Conservation (phyloP, 345 rosid genomes). For the Pistacia atlantica region DNA sequence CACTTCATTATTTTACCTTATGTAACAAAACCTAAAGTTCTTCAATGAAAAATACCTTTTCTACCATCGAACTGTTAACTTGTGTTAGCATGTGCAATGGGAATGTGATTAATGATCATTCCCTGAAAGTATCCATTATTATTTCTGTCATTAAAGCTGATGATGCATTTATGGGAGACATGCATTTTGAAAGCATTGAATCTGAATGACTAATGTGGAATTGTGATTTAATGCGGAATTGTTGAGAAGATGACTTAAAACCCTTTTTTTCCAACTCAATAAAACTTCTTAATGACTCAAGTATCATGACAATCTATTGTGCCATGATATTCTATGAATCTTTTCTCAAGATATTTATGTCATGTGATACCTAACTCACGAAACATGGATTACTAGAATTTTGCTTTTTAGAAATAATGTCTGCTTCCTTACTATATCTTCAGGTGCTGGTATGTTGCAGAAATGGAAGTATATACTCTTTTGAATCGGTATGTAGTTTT, state of each 20-base stretch:
- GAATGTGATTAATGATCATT: too few species aligned
- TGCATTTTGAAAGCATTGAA: conserved; percentile 5
- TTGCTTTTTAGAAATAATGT: not conserved
- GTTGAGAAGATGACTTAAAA: too few species aligned
- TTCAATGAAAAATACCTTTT: not conserved
- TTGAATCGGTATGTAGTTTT: conserved; percentile 53
- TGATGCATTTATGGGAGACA: not conserved
- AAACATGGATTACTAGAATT: not conserved
- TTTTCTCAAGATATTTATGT: not conserved
- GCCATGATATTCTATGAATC: not conserved
- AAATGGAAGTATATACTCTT: conserved; percentile 75
- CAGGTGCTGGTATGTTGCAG: conserved; percentile 88
- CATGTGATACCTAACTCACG: not conserved
- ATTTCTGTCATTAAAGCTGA: not conserved
- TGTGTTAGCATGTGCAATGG: too few species aligned
- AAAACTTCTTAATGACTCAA: not conserved
- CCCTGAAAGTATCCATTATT: too few species aligned
- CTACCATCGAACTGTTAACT: not conserved
- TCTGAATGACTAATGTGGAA: not conserved
- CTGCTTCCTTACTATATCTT: conserved; percentile 11
- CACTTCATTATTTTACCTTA: not conserved
- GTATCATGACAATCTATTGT: not conserved
- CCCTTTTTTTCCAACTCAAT: not conserved
- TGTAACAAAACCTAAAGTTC: not conserved
- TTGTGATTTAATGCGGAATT: too few species aligned